phyloP scores from a whole-genome alignment of 495 filamentous ascomycete genomes.

The Daldinia childiae region DNA sequence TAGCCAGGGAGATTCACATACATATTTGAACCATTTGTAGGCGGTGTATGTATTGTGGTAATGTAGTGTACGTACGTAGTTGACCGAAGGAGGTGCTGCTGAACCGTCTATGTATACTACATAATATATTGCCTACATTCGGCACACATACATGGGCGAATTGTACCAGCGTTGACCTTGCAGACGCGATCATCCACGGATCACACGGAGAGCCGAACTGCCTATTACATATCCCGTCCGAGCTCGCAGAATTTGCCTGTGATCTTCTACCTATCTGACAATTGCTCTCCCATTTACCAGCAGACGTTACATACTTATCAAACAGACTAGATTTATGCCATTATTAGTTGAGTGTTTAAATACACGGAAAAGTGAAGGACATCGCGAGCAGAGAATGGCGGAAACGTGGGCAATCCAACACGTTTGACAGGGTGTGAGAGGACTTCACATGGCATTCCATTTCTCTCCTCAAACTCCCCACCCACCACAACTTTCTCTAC shows the following conservation, averaged over 20 bases:
- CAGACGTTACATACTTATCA: background rate
- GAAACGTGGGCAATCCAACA: background rate
- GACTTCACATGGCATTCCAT: background rate
- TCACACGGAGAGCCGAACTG: background rate
- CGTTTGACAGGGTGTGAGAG: background rate
- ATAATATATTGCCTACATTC: background rate
- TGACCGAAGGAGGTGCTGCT: background rate
- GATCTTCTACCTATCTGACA: background rate
- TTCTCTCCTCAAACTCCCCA: background rate
- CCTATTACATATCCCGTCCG: background rate
- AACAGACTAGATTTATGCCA: background rate
- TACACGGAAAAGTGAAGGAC: background rate
- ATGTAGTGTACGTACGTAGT: background rate
- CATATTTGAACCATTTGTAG: background rate
- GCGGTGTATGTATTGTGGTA: background rate
- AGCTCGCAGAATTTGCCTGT: background rate
- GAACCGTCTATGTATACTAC: background rate
- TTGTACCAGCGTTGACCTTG: background rate
- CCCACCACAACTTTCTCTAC: background rate
- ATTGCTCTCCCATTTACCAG: background rate
- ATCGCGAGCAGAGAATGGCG: background rate
- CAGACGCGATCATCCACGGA: background rate
- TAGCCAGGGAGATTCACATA: background rate
- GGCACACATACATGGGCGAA: background rate
- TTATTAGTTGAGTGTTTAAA: background rate